Evolutionary conservation across 106 monocot species (phyloP), one percentile per base, ranked within the genome.

Genomic region (Allium cepa): DNA sequence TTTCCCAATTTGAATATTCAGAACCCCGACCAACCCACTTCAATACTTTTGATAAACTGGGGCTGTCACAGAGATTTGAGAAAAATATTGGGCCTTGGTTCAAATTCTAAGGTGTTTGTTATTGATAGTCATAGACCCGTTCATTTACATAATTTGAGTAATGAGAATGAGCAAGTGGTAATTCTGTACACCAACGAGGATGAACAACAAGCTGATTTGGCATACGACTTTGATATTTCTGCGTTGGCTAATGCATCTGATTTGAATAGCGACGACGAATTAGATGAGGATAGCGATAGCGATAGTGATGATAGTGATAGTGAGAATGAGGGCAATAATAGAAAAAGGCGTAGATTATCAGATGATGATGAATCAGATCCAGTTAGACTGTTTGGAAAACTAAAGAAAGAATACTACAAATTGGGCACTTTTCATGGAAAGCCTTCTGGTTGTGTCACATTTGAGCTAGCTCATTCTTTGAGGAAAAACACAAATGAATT

Each of bases 401-500:
- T 95, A 47, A 91, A 88, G 45, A 26, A 61, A 1, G 83, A 91
- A 70, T 95, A 95, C 59, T 95, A 95, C 70, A 85, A 74, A 57
- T 36, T 95, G 71, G 95, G 95, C 2, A 95, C 88, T 26, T 95
- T 91, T 71, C 91, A 95, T 74, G 95, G 95, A 55, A 95, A 56
- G 66, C 91, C 95, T 59, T 91, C 88, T 13, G 91, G 95, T 8
- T 95, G 83, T 61, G 72, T 95, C 64, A 73, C 88, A 76, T 88
- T 88, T 64, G 91, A 95, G 53, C 50, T 95, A 18, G 88, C 91
- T 71, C 91, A 91, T 73, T 70, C 76, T 61, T 73, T 95, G 11
- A 76, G 91, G 49, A 95, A 95, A 67, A 91, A 87, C 73, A 88
- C 72, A 4, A 91, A 88, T 63, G 95, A 95, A 59, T 73, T 88